Conservation (phyloP, 169 alveolate genomes). For the Babesia caballi region DNA sequence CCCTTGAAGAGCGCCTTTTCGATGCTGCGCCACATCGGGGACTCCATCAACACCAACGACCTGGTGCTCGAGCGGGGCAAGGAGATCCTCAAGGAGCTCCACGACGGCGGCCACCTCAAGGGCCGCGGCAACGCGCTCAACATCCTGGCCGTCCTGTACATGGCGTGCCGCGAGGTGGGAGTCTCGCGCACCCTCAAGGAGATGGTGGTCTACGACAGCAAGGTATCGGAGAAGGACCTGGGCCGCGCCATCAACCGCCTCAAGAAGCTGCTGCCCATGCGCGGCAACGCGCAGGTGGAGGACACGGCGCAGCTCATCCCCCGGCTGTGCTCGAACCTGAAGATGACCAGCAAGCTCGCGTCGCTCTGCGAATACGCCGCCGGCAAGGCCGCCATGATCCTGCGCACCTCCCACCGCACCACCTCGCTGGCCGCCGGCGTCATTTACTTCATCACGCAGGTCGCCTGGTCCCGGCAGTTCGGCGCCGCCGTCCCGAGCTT, state of each 20-base stretch:
- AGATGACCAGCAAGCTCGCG: conserved; percentile 66
- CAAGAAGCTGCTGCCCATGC: conserved; percentile 77
- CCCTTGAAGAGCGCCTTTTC: conserved; percentile 75
- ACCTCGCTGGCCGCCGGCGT: conserved; percentile 82
- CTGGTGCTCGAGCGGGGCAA: conserved; percentile 81
- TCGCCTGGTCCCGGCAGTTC: conserved; percentile 24
- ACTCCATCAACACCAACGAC: conserved; percentile 75
- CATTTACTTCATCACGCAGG: conserved; percentile 71
- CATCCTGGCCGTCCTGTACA: conserved; percentile 81
- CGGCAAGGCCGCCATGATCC: conserved; percentile 69
- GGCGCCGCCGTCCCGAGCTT: conserved; percentile 27
- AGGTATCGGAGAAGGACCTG: conserved; percentile 80
- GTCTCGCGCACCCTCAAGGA: conserved; percentile 84
- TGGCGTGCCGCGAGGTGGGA: conserved; percentile 88
- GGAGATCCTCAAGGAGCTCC: conserved; percentile 78
- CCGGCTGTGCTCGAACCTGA: conserved; percentile 71
- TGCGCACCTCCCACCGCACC: conserved; percentile 78
- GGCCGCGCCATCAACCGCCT: conserved; percentile 84
- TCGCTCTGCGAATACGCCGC: conserved; percentile 76
- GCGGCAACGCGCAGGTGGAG: conserved; percentile 77
- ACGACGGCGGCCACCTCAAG: conserved; percentile 64
- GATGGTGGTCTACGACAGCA: conserved; percentile 77
- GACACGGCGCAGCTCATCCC: conserved; percentile 78
- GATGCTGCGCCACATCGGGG: conserved; percentile 77
- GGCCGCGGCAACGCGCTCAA: conserved; percentile 67